These are phyloP conservation scores for Colletotrichum plurivorum DNA, from an alignment of 2,329 filamentous ascomycete genomes.

Conservation along the genomic window DNA sequence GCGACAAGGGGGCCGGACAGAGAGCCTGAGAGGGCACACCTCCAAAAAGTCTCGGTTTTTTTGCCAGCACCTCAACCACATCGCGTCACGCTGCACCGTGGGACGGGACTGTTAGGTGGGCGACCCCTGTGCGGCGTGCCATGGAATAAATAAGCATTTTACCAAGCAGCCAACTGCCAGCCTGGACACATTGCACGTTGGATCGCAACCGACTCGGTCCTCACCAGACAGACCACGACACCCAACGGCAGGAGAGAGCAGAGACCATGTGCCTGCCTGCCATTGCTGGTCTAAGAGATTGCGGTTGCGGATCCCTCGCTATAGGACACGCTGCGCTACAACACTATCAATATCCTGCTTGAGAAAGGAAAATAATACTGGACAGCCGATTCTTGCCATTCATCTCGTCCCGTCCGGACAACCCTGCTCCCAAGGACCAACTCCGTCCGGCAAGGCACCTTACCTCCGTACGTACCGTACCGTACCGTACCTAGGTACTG, in stretches of 20 bases:
- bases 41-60: slow-evolving; percentile 18
- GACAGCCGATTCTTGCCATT: background rate
- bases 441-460: background rate
- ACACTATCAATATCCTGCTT: background rate
- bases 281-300: slow-evolving; percentile 25
- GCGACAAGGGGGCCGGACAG: slow-evolving; percentile 13
- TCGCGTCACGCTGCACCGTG: slow-evolving; percentile 33
- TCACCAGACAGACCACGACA: slow-evolving; percentile 20
- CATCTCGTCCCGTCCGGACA: slow-evolving; percentile 22
- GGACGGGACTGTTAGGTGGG: slow-evolving; percentile 20
- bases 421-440: slow-evolving; percentile 2
- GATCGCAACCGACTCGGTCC: background rate
- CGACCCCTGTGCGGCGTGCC: slow-evolving; percentile 17
- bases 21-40: slow-evolving; percentile 14
- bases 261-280: slow-evolving; percentile 34
- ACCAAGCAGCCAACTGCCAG: slow-evolving; percentile 15
- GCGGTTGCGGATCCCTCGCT: slow-evolving; percentile 29
- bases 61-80: slow-evolving; percentile 18
- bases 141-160: slow-evolving; percentile 19
- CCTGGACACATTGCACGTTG: slow-evolving; percentile 7
- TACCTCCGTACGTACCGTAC: background rate
- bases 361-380: slow-evolving; percentile 1
- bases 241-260: slow-evolving; percentile 12
- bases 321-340: slow-evolving; percentile 7
- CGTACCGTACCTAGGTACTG: background rate